Percentiles rank a stretch among this genome's conserved stretches.
Conservation (phyloP, 2,329 filamentous ascomycete genomes). For the Sphaerulina vaccinii region DNA sequence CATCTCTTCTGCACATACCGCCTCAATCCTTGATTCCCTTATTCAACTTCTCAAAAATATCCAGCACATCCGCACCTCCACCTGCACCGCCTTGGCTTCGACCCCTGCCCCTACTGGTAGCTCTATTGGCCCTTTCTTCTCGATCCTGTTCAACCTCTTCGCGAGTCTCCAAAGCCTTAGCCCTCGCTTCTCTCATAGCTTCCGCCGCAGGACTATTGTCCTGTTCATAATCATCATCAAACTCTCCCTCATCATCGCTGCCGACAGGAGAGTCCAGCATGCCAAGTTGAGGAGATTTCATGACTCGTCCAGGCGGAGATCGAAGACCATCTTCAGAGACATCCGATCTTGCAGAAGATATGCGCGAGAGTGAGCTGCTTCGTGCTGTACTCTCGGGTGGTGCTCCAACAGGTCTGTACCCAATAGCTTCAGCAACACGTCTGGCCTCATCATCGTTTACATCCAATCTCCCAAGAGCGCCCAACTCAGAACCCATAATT, state of each 20-base stretch:
- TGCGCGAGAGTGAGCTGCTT: conserved; percentile 31
- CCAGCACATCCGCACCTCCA: conserved; percentile 36
- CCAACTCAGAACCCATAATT: conserved; percentile 41
- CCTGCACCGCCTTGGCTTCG: conserved; percentile 28
- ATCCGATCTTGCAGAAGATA: conserved; percentile 29
- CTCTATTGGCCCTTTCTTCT: conserved; percentile 30
- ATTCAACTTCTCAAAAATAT: conserved; percentile 37
- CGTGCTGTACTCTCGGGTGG: conserved; percentile 19
- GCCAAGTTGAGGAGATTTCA: conserved; percentile 37
- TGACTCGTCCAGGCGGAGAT: conserved; percentile 48
- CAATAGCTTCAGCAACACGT: conserved; percentile 43
- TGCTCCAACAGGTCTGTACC: conserved; percentile 27
- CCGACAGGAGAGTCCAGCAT: conserved; percentile 31
- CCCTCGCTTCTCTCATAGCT: conserved; percentile 36
- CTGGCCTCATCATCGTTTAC: conserved; percentile 38
- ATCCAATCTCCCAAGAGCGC: conserved; percentile 34
- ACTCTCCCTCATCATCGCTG: conserved; percentile 31
- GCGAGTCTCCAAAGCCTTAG: conserved; percentile 34
- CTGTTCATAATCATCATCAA: conserved; percentile 24
- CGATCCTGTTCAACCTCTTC: conserved; percentile 37
- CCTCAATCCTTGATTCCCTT: conserved; percentile 24
- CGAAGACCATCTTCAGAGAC: conserved; percentile 35
- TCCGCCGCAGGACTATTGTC: conserved; percentile 37
- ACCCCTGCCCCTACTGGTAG: conserved; percentile 25
- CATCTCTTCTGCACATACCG: not conserved